Conservation (phyloP, 345 rosid genomes). For the Euclidium syriacum region DNA sequence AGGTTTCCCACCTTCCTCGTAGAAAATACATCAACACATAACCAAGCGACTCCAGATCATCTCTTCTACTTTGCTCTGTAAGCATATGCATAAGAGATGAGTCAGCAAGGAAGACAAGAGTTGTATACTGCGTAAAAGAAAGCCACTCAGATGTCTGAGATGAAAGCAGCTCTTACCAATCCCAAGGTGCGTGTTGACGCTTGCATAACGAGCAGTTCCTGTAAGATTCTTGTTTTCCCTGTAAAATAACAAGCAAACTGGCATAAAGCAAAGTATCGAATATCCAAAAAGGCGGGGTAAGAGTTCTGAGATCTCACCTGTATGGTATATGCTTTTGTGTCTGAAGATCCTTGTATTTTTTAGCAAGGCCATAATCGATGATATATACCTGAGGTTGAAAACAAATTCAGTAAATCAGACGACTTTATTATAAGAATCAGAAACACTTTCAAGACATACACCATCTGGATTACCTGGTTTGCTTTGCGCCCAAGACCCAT, state of each 20-base stretch:
- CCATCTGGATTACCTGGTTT: slow-evolving; percentile 61
- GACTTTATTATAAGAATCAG: background rate
- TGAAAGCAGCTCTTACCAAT: slow-evolving; percentile 51
- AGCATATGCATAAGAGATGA: slow-evolving; percentile 3
- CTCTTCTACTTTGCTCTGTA: slow-evolving; percentile 99
- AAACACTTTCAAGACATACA: background rate
- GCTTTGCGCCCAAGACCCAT: slow-evolving; percentile 95
- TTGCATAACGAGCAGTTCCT: slow-evolving; percentile 98
- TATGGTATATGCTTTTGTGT: slow-evolving; percentile 38
- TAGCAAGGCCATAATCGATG: slow-evolving; percentile 40
- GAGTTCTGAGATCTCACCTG: slow-evolving; percentile 16
- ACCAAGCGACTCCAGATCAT: slow-evolving; percentile 98
- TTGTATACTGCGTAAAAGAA: slow-evolving; percentile 3
- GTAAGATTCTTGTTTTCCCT: slow-evolving; percentile 98
- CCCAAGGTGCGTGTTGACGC: slow-evolving; percentile 97
- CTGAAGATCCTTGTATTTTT: slow-evolving; percentile 34
- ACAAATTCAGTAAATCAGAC: background rate
- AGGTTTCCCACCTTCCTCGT: slow-evolving; percentile 73
- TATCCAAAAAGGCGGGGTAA: background rate
- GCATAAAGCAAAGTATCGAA: slow-evolving; percentile 4
- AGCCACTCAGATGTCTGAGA: background rate
- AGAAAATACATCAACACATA: slow-evolving; percentile 96
- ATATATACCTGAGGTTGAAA: slow-evolving; percentile 27
- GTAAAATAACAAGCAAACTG: slow-evolving; percentile 17
- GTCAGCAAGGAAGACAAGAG: slow-evolving; percentile 6